Evolutionary conservation across 169 alveolate genomes (phyloP).

Genomic region (Theileria orientalis): DNA sequence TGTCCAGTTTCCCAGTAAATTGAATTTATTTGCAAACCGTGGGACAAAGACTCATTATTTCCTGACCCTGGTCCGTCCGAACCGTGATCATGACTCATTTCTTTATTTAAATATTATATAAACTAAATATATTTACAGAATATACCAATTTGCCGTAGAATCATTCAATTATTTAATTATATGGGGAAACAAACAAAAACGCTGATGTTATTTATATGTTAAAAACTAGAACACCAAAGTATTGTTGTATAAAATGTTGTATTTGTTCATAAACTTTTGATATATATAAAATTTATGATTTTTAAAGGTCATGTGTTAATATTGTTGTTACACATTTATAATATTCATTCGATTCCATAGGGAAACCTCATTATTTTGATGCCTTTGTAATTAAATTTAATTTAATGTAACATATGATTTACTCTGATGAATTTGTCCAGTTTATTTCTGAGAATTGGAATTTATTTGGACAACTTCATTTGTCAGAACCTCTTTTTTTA

Average conservation of each 20-base stretch:
- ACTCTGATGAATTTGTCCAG: constrained; percentile 6
- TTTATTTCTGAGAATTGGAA: constrained; percentile 27
- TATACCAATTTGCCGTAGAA: background rate
- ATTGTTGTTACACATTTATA: too few species aligned
- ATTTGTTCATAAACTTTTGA: too few species aligned
- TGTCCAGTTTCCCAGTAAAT: constrained; percentile 89
- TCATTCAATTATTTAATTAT: background rate
- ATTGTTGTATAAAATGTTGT: too few species aligned
- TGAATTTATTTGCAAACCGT: constrained; percentile 76
- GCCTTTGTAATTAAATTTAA: too few species aligned
- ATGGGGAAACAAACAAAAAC: background rate
- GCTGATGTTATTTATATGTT: background rate
- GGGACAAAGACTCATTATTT: constrained; percentile 54
- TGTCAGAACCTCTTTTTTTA: background rate
- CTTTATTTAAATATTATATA: background rate
- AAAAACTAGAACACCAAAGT: too few species aligned
- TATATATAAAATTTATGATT: too few species aligned
- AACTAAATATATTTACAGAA: background rate
- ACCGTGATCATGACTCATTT: constrained; percentile 65
- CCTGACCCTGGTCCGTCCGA: constrained; percentile 61
- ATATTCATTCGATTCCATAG: background rate
- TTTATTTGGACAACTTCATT: background rate
- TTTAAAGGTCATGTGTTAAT: too few species aligned
- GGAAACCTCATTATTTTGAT: background rate
- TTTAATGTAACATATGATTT: constrained; percentile 17